Conservation (phyloP, 2,329 filamentous ascomycete species). For the Diaporthe amygdali region DNA sequence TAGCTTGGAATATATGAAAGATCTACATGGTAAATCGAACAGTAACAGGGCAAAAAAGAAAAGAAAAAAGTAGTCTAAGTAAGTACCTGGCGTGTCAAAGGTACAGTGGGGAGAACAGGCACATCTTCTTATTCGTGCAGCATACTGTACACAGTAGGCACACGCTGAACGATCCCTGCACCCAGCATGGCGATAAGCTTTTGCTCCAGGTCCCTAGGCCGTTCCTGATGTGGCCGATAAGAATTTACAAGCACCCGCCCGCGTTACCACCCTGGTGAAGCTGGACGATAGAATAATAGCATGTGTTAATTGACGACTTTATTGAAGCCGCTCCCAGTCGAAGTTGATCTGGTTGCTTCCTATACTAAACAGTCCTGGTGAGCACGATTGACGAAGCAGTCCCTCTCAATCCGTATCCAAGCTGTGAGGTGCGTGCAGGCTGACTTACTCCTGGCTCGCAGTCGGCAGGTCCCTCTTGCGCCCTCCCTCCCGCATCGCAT, state of each 20-base stretch:
- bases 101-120: background rate
- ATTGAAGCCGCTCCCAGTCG: background rate
- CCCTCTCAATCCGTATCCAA: background rate
- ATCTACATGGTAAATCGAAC: no score
- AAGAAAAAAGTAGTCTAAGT: no score
- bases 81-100: no score
- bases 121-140: background rate
- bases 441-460: background rate
- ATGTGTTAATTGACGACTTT: conserved; percentile 11
- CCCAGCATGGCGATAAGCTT: conserved; percentile 8
- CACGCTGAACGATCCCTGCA: conserved; percentile 5
- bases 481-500: background rate
- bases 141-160: no score
- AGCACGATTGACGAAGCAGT: background rate
- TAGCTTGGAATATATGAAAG: background rate
- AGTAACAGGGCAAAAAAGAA: no score
- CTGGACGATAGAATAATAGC: conserved; percentile 1
- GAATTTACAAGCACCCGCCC: conserved; percentile 14
- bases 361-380: background rate
- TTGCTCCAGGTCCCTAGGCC: background rate
- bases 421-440: background rate
- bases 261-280: background rate
- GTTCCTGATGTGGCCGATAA: background rate
- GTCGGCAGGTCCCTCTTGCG: conserved; percentile 5
- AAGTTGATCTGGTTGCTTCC: background rate